Conservation (phyloP, 805 yeast genomes). For the Tetrapisispora fleetii region DNA sequence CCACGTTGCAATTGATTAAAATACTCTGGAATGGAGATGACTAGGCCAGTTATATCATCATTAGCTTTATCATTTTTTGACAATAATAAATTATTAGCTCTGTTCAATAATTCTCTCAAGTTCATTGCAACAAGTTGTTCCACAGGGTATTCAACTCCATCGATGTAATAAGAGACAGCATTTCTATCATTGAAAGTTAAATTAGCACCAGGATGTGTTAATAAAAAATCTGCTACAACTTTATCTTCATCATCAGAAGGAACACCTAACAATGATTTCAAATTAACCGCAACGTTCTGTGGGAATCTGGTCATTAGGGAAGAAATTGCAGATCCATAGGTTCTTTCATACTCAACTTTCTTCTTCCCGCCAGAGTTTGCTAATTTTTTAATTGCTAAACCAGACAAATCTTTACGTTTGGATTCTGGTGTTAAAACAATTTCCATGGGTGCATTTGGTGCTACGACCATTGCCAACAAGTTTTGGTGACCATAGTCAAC, state of each 20-base stretch:
- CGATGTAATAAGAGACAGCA: constrained; percentile 48
- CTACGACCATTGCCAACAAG: constrained; percentile 78
- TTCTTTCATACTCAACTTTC: constrained; percentile 43
- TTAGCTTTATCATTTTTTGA: constrained; percentile 40
- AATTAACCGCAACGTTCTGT: constrained; percentile 48
- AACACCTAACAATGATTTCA: constrained; percentile 67
- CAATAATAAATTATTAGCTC: constrained; percentile 57
- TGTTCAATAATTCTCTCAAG: constrained; percentile 48
- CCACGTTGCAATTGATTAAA: constrained; percentile 55
- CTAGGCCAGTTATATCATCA: constrained; percentile 32
- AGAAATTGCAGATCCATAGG: constrained; percentile 68
- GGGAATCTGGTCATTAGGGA: constrained; percentile 69
- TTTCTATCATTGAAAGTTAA: constrained; percentile 38
- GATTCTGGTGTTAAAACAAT: constrained; percentile 83
- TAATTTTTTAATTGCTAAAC: constrained; percentile 31
- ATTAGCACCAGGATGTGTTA: constrained; percentile 52
- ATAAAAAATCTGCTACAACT: constrained; percentile 39
- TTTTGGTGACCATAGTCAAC: constrained; percentile 83
- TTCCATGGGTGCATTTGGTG: constrained; percentile 88
- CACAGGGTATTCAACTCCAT: constrained; percentile 40
- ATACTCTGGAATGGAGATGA: constrained; percentile 68
- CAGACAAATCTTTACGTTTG: constrained; percentile 80
- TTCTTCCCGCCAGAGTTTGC: background rate
- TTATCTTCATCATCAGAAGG: constrained; percentile 26
- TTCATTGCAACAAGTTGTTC: constrained; percentile 86